Evolutionary conservation across 2,329 filamentous ascomycete genomes (phyloP).

Genomic region (Raffaelea deltoideospora): DNA sequence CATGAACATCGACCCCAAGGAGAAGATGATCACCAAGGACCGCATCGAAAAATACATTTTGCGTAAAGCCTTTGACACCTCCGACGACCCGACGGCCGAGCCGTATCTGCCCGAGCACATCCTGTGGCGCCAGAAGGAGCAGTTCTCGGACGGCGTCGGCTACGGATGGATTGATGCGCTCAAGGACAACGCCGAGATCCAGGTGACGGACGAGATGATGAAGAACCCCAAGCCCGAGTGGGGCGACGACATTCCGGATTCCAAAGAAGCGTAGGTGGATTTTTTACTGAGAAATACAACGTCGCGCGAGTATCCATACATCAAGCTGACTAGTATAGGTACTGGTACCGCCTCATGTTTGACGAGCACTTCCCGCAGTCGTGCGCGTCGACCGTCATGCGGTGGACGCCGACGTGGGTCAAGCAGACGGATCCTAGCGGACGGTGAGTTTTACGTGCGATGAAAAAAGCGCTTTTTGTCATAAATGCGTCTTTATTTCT

Average conservation of each 20-base stretch:
- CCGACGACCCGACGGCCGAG: slow-evolving; percentile 62
- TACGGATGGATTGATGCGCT: slow-evolving; percentile 98
- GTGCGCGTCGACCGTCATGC: slow-evolving; percentile 84
- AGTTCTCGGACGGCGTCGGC: slow-evolving; percentile 95
- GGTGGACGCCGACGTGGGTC: slow-evolving; percentile 96
- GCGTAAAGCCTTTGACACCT: slow-evolving; percentile 92
- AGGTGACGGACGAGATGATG: slow-evolving; percentile 95
- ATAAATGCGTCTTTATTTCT: background rate
- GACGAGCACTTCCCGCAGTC: slow-evolving; percentile 93
- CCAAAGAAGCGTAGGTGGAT: slow-evolving; percentile 72
- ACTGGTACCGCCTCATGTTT: slow-evolving; percentile 98
- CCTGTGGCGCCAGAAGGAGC: slow-evolving; percentile 97
- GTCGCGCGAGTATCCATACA: background rate
- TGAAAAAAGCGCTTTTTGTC: no score
- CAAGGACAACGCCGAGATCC: slow-evolving; percentile 81
- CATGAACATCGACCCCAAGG: slow-evolving; percentile 87
- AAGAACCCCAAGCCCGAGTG: slow-evolving; percentile 95
- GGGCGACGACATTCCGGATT: slow-evolving; percentile 83
- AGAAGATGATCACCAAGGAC: slow-evolving; percentile 90
- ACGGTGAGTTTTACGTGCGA: slow-evolving; percentile 41
- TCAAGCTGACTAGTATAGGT: slow-evolving; percentile 28
- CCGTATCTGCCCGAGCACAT: slow-evolving; percentile 94
- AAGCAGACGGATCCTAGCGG: slow-evolving; percentile 92
- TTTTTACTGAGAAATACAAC: background rate
- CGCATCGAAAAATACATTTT: slow-evolving; percentile 96